Evolutionary conservation across 139 green algal genomes (phyloP), one percentile per base, ranked within the genome.

Genomic region (Pleodorina starrii): DNA sequence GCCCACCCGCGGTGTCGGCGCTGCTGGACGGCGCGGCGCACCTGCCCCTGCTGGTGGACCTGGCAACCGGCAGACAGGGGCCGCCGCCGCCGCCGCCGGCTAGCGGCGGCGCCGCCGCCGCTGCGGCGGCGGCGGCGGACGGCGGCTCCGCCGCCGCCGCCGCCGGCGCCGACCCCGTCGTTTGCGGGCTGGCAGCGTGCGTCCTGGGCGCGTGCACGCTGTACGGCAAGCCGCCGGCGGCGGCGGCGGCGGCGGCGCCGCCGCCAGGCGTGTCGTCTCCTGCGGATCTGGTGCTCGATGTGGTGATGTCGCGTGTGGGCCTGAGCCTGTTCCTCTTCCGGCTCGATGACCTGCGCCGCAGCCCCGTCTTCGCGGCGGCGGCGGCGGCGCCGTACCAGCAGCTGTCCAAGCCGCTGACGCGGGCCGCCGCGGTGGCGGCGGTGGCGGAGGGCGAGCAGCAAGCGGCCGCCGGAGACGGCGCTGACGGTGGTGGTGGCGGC

Each of bases 141-240:
- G 69, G 11, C 12, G 48, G 40, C 60, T 43, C 42, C 4, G 35
- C 27, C 27, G 77, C 9, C 60, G 21, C 36, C 16, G 7, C 4
- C 43, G 59, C 25, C 43, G 29, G 66, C 68, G 57, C 5, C 32
- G 83, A 80, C 46, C 23, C 83, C 0, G 83, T 79, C 0, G 46
- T 94, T 1, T 76, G 79, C 54, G 95, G 95, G 35, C 84, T 98
- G n/a, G 93, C 95, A 4, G 94, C 94, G 10, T 87, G 96, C 72
- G 79, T 98, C 46, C 90, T 98, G 42, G 95, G 93, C 2, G 84
- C 93, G 27, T 98, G 95, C 88, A 73, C 97, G 12, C 43, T 95
- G 44, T 94, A 92, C 59, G 90, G 75, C 87, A 85, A 48, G n/a
- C 48, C 51, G 36, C 12, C 81, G 38, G 71, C 81, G 32, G 83